These are phyloP conservation scores for Cicer yamashitae DNA, from an alignment of 306 rosid genomes.

Conservation along the genomic window DNA sequence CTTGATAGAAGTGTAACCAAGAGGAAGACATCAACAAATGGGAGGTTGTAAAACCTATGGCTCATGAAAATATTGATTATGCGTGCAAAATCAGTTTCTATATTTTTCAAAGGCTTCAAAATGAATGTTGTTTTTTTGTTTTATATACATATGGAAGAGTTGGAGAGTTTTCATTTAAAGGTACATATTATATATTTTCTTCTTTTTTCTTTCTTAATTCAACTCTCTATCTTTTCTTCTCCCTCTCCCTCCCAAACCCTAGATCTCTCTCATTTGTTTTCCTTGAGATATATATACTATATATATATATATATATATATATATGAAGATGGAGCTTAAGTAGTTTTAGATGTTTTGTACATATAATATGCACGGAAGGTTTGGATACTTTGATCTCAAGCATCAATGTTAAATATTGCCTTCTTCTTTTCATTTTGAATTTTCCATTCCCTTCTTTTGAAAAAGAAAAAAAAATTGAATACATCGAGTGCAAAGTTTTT, in stretches of 20 bases:
- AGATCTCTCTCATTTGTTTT: neutral
- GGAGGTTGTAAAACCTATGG: slow-evolving; percentile 37
- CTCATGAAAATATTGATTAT: slow-evolving; percentile 33
- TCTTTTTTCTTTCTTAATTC: slow-evolving; percentile 43
- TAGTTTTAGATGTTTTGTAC: slow-evolving; percentile 15
- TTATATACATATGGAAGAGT: slow-evolving; percentile 39
- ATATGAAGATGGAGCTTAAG: slow-evolving; percentile 36
- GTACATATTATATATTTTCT: slow-evolving; percentile 43
- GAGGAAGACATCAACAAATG: slow-evolving; percentile 44
- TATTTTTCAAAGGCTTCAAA: slow-evolving; percentile 19
- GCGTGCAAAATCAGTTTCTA: slow-evolving; percentile 28
- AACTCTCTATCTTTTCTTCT: neutral
- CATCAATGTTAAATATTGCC: slow-evolving; percentile 1
- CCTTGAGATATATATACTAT: neutral
- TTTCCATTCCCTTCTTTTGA: neutral
- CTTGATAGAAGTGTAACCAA: slow-evolving; percentile 39
- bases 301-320: neutral
- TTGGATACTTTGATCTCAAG: slow-evolving; percentile 41
- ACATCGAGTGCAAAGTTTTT: neutral
- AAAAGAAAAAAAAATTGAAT: neutral
- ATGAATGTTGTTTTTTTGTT: slow-evolving; percentile 36
- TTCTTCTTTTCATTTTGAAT: neutral
- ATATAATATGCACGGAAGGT: slow-evolving; percentile 11
- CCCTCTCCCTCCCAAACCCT: neutral
- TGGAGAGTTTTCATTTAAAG: slow-evolving; percentile 46